Evolutionary conservation across 352 stramenopile species (phyloP), one percentile per base, ranked within the genome.

Genomic region (Phytophthora uliginosa): DNA sequence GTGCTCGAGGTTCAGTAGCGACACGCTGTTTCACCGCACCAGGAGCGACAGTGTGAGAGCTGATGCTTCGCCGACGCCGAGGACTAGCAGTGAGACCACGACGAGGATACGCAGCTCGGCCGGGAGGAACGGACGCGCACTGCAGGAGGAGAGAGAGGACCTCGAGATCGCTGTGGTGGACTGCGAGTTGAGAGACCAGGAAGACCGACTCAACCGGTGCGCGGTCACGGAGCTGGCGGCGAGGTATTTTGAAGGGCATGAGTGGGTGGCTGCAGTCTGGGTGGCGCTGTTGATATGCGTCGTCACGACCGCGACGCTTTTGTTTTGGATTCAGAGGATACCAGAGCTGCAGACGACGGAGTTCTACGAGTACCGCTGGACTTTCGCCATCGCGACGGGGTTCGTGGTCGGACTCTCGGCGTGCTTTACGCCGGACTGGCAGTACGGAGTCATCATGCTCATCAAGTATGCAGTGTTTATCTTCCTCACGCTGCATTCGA

Each of bases 401-500:
- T 78, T 80, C 56, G 78, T 83, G 60, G 66, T 73, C 8, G 66
- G 56, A 12, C 57, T 89, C 9, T 84, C 73, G 40, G 77, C 79
- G 26, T 86, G 78, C 28, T 81, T 84, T 48, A 69, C 77, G 53
- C 81, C 81, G 24, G 74, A 86, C 26, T 83, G 73, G 76, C 58
- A 73, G n/a, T 84, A 86, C 52, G 77, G 71, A 12, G 54, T 80
- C 33, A 73, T 89, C 63, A 62, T 83, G 53, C 71, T 83, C 38
- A 61, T 77, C 31, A 71, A 85, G 58, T 81, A 83, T 33, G 51
- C 71, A 10, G 67, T 83, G 6, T 89, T 89, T 60, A 78, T 73
- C 18, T 64, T 84, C 38, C 74, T 89, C 53, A 86, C 81, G 7
- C 70, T 89, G 63, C 79, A 87, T 59, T 86, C 79, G 34, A 88